phyloP scores from a whole-genome alignment of 805 yeast species.

The Wickerhamomyces rabaulensis region DNA sequence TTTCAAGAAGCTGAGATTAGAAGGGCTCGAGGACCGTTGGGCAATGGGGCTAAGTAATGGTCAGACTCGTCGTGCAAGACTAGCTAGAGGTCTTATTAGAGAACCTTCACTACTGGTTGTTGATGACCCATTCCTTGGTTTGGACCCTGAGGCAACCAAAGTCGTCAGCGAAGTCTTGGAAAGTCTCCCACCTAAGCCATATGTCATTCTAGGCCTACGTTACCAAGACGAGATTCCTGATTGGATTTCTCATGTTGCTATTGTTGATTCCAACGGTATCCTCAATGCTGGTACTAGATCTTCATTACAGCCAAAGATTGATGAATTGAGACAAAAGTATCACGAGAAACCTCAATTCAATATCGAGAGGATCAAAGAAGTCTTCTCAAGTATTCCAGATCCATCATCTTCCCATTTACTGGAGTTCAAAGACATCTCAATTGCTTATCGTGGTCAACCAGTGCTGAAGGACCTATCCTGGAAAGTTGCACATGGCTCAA shows the following conservation, averaged over 20 bases:
- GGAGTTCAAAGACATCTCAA: constrained; percentile 57
- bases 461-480: constrained; percentile 59
- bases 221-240: constrained; percentile 69
- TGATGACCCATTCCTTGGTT: constrained; percentile 91
- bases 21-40: constrained; percentile 63
- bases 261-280: constrained; percentile 54
- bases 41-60: constrained; percentile 89
- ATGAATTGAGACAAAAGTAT: constrained; percentile 16
- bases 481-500: constrained; percentile 64
- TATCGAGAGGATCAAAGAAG: constrained; percentile 12
- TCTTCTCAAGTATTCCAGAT: constrained; percentile 12
- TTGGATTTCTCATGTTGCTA: constrained; percentile 74
- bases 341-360: constrained; percentile 12
- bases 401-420: constrained; percentile 26
- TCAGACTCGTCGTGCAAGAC: constrained; percentile 83
- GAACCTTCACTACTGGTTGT: constrained; percentile 64
- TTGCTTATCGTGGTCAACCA: constrained; percentile 58
- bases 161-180: constrained; percentile 53
- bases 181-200: constrained; percentile 39
- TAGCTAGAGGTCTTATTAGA: constrained; percentile 67
- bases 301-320: constrained; percentile 21
- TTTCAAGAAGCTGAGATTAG: constrained; percentile 46
- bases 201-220: constrained; percentile 70
- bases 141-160: constrained; percentile 69
- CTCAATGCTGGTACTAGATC: constrained; percentile 40